A percentile compares a stretch with the other conserved stretches of the same genome.
Conservation (phyloP, 768 basidiomycete genomes). For the Leccinellum luteum region DNA sequence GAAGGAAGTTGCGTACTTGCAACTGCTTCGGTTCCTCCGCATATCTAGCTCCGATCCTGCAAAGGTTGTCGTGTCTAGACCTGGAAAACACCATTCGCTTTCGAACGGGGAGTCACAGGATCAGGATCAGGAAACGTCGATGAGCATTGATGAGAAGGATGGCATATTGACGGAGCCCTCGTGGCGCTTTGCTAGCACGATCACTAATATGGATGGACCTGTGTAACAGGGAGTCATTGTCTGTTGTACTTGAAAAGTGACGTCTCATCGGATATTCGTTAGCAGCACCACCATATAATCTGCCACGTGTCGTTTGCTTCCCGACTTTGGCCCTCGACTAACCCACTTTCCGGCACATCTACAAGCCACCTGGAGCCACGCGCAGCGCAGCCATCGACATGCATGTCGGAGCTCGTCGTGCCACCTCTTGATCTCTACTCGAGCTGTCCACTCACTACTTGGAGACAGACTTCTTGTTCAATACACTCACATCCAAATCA, state of each 20-base stretch:
- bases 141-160: constrained; percentile 29
- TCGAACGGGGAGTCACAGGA: constrained; percentile 4
- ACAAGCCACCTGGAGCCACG: background rate
- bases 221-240: constrained; percentile 5
- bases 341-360: background rate
- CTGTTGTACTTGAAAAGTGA: background rate
- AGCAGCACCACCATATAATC: background rate
- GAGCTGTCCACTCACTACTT: background rate
- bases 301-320: background rate
- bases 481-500: background rate
- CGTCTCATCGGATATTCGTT: background rate
- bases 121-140: constrained; percentile 18
- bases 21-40: constrained; percentile 72
- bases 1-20: constrained; percentile 65
- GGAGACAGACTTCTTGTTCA: background rate
- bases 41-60: constrained; percentile 59
- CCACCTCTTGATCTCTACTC: background rate
- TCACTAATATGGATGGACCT: constrained; percentile 37
- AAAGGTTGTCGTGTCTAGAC: constrained; percentile 49
- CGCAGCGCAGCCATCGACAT: background rate
- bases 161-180: constrained; percentile 28
- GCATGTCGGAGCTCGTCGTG: background rate
- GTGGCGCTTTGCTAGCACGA: constrained; percentile 38
- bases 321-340: background rate
- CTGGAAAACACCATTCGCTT: constrained; percentile 54